Evolutionary conservation across 768 basidiomycete genomes (phyloP).

Genomic region (Rhodotorula toruloides): DNA sequence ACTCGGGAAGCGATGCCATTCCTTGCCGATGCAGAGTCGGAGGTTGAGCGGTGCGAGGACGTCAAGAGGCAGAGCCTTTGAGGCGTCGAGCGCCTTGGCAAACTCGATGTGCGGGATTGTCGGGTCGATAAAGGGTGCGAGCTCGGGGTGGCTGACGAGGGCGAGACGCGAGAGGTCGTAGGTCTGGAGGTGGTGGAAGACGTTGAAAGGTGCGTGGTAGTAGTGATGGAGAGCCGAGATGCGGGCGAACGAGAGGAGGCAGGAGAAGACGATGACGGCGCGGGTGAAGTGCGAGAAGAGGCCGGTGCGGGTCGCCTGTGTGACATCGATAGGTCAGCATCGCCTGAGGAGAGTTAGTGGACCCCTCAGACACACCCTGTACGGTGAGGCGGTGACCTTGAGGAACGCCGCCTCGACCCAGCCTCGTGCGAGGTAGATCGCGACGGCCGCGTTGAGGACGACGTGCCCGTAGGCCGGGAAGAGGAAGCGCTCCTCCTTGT

Average conservation of each 20-base stretch:
- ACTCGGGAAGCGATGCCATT: conserved; percentile 93
- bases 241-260: conserved; percentile 69
- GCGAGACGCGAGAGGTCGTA: conserved; percentile 69
- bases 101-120: conserved; percentile 39
- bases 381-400: conserved; percentile 72
- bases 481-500: conserved; percentile 99
- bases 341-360: no score
- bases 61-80: conserved; percentile 58
- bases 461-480: conserved; percentile 86
- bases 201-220: conserved; percentile 79
- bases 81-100: conserved; percentile 47
- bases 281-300: conserved; percentile 74
- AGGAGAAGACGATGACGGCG: conserved; percentile 61
- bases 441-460: conserved; percentile 90
- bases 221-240: conserved; percentile 77
- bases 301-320: conserved; percentile 67
- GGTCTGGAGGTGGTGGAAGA: conserved; percentile 66
- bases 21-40: conserved; percentile 79
- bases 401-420: conserved; percentile 77
- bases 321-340: not conserved
- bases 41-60: conserved; percentile 66
- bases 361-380: conserved; percentile 65
- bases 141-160: conserved; percentile 40
- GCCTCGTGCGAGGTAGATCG: conserved; percentile 74
- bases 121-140: conserved; percentile 59